Evolutionary conservation across 352 stramenopile species (phyloP), one percentile per base, ranked within the genome.

Genomic region (Globisporangium viniferum): DNA sequence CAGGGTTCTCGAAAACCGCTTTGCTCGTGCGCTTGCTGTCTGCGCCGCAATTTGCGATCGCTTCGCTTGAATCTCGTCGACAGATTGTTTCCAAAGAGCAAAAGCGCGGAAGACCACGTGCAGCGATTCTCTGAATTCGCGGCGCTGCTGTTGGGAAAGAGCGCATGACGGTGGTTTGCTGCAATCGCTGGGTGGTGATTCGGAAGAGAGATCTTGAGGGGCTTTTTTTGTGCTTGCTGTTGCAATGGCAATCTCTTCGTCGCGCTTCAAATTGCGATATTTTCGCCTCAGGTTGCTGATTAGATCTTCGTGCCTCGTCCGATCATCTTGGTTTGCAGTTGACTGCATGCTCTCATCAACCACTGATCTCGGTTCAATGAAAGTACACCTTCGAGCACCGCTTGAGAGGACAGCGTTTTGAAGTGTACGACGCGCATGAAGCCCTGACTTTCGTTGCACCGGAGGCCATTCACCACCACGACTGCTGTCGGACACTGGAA

Each of bases 61-160:
- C 5, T 35, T 48, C 5, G 39, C 48, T 18, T 33, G 27, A 46
- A 62, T 33, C 18, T 39, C 49, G 4, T 61, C 58, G 18, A 66
- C 48, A 24, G 58, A 33, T 22, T 22, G 18, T 35, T 66, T 70
- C 65, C 65, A 70, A 2, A 44, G 58, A 20, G 35, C 14, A 39
- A 70, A 66, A 12, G 65, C 58, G 6, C 58, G 65, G 55, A 66
- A 70, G 18, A 66, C 18, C 27, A 70, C 35, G 48, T 70, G 59
- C 35, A 70, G 53, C 18, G 48, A 65, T 22, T 59, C 58, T 48
- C 65, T 29, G 22, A 66, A 70, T 18, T 51, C 48, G 5, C 65
- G 65, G 8, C 65, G 65, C 36, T 41, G 27, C 6, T 18, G 44
- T 31, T 41, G 35, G 14, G 10, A 35, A 55, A 29, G 29, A 15